phyloP scores from a whole-genome alignment of 2,329 filamentous ascomycete genomes.

The Thielaviopsis punctulata region DNA sequence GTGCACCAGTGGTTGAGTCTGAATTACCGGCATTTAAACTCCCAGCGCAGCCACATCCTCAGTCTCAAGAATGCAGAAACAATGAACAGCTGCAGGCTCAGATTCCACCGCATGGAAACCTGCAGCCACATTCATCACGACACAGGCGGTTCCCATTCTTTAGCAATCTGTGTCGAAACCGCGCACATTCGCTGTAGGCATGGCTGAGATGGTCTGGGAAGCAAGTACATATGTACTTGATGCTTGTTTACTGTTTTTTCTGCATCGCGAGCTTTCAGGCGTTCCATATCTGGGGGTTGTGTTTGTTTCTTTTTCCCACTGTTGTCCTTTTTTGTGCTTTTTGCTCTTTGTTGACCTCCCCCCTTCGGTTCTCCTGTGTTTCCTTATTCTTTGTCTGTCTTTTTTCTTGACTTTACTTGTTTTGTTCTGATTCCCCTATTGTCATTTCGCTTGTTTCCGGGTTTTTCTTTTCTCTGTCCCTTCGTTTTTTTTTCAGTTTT shows the following conservation, averaged over 20 bases:
- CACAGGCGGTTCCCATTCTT: not conserved
- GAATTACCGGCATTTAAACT: too few species aligned
- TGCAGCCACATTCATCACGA: not conserved
- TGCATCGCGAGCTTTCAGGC: too few species aligned
- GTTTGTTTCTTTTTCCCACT: not conserved
- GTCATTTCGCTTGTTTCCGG: too few species aligned
- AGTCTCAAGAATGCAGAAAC: too few species aligned
- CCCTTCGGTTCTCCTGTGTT: not conserved
- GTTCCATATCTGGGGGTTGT: too few species aligned
- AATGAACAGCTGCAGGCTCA: not conserved
- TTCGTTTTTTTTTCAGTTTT: slow-evolving; percentile 11
- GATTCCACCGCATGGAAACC: too few species aligned
- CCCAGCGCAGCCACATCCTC: too few species aligned
- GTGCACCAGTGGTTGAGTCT: too few species aligned
- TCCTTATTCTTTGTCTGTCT: not conserved
- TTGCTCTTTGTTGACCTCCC: too few species aligned
- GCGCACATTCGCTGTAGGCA: not conserved
- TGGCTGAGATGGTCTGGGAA: not conserved
- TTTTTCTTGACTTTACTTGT: slow-evolving; percentile 6
- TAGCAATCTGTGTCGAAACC: not conserved
- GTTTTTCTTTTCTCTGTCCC: slow-evolving; percentile 12
- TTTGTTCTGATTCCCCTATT: slow-evolving; percentile 5
- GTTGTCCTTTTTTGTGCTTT: not conserved
- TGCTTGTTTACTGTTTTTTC: too few species aligned
- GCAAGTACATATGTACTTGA: too few species aligned